A percentile compares a stretch with the other conserved stretches of the same genome.
Conservation (phyloP, 768 basidiomycete genomes). For the Cystobasidium onofrii region DNA sequence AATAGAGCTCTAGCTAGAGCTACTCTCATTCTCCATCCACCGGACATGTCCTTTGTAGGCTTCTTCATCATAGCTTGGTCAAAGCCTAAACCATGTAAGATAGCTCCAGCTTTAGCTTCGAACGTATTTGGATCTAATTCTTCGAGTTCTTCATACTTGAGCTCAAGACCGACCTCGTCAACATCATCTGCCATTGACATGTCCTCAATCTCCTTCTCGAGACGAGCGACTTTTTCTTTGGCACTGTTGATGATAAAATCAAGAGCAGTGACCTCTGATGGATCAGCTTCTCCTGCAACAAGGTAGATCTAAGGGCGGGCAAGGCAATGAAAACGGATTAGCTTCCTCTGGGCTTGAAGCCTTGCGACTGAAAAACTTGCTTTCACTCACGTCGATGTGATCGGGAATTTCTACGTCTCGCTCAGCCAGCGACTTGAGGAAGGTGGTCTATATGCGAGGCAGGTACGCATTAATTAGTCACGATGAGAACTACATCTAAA, state of each 20-base stretch:
- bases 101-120: constrained; percentile 88
- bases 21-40: constrained; percentile 99
- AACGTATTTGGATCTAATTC: constrained; percentile 93
- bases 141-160: constrained; percentile 89
- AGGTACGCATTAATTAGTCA: neutral
- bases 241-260: constrained; percentile 94
- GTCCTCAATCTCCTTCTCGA: constrained; percentile 90
- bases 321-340: no score
- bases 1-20: constrained; percentile 91
- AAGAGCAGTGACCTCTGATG: constrained; percentile 87
- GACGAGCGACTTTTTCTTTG: constrained; percentile 78
- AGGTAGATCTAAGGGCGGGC: constrained; percentile 63
- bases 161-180: constrained; percentile 78
- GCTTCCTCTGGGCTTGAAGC: no score
- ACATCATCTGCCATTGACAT: constrained; percentile 79
- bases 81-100: constrained; percentile 97
- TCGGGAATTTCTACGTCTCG: constrained; percentile 88
- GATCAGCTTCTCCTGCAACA: constrained; percentile 90
- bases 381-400: constrained; percentile 64
- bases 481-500: neutral
- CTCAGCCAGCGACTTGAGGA: constrained; percentile 88
- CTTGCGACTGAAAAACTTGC: neutral
- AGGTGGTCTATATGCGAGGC: constrained; percentile 63
- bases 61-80: constrained; percentile 81
- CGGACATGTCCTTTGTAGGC: constrained; percentile 96